phyloP scores from a whole-genome alignment of 2,329 filamentous ascomycete species.

The Fusarium metavorans region DNA sequence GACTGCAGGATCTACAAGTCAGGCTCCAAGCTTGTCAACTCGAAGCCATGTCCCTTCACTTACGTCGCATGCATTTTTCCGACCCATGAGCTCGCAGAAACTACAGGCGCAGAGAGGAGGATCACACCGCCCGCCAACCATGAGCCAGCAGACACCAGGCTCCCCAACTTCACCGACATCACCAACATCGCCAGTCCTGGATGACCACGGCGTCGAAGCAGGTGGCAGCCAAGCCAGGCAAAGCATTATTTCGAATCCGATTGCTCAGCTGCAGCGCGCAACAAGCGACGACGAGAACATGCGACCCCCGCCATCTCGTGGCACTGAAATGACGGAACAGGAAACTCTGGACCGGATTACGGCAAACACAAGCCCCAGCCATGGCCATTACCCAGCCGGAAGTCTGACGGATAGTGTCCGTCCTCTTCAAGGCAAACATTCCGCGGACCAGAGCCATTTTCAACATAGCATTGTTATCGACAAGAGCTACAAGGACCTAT shows the following conservation, averaged over 20 bases:
- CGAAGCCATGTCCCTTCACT: constrained; percentile 91
- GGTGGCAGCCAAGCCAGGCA: constrained; percentile 62
- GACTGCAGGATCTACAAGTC: constrained; percentile 65
- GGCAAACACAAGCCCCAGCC: constrained; percentile 79
- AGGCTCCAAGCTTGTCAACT: constrained; percentile 71
- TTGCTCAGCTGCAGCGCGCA: constrained; percentile 48
- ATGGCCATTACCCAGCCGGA: constrained; percentile 65
- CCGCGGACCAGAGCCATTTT: constrained; percentile 38
- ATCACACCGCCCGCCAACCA: constrained; percentile 58
- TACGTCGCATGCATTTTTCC: constrained; percentile 91
- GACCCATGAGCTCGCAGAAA: constrained; percentile 95
- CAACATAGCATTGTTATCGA: constrained; percentile 70
- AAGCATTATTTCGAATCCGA: constrained; percentile 68
- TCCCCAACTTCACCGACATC: constrained; percentile 33
- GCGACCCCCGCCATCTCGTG: constrained; percentile 77
- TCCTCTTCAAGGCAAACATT: constrained; percentile 71
- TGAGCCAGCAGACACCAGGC: constrained; percentile 50
- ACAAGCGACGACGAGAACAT: constrained; percentile 60
- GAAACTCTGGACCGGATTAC: constrained; percentile 78
- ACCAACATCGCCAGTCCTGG: constrained; percentile 45
- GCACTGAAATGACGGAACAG: constrained; percentile 83
- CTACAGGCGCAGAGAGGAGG: constrained; percentile 87
- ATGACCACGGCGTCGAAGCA: constrained; percentile 57
- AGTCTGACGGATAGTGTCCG: constrained; percentile 83
- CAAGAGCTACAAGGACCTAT: constrained; percentile 67